phyloP scores from a whole-genome alignment of 192 early-diverging fungal genomes.

The Gaertneriomyces sp. region DNA sequence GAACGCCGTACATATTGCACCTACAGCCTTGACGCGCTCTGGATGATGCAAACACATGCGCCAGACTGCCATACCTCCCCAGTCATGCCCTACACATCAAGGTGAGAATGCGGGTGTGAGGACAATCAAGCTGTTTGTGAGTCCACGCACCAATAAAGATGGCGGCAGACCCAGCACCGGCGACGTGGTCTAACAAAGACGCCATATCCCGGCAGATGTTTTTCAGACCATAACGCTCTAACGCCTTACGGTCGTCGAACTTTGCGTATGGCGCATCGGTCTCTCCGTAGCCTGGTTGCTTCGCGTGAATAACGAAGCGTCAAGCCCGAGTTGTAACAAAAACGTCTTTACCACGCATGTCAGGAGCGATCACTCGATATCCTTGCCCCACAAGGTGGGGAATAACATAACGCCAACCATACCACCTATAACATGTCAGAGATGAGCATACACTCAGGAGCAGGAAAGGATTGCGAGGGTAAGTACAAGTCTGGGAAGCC shows the following conservation, averaged over 20 bases:
- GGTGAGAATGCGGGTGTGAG: not conserved
- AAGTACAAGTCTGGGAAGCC: conserved; percentile 32
- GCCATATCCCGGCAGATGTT: conserved; percentile 51
- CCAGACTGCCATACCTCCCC: conserved; percentile 53
- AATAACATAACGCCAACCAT: conserved; percentile 37
- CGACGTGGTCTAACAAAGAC: conserved; percentile 55
- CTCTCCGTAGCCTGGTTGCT: conserved; percentile 26
- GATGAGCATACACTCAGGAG: not conserved
- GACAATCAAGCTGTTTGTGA: no score
- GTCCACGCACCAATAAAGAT: conserved; percentile 44
- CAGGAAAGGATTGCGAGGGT: not conserved
- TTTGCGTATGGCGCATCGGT: conserved; percentile 37
- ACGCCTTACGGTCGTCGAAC: conserved; percentile 16
- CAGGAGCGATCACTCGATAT: conserved; percentile 40
- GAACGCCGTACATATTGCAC: conserved; percentile 55
- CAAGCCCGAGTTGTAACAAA: no score
- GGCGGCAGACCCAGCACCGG: conserved; percentile 35
- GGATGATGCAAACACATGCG: conserved; percentile 56
- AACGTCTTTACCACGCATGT: conserved; percentile 14
- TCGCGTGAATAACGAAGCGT: no score
- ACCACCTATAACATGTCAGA: not conserved
- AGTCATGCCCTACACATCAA: not conserved
- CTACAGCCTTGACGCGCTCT: conserved; percentile 52
- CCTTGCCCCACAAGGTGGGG: conserved; percentile 17
- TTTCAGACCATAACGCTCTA: conserved; percentile 45